phyloP scores from a whole-genome alignment of 345 rosid genomes.

The Lumnitzera littorea region DNA sequence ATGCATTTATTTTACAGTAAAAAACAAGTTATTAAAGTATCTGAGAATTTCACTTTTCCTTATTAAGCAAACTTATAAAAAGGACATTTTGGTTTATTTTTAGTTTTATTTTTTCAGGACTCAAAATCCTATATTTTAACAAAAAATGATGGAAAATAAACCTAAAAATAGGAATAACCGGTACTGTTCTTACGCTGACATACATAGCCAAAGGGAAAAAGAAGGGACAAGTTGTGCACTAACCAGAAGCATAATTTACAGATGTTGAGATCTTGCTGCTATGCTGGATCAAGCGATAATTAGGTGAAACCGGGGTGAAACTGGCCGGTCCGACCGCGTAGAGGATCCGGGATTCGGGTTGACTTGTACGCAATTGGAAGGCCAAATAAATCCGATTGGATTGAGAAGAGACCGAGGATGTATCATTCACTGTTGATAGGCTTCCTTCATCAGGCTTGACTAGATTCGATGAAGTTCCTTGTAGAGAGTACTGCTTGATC shows the following conservation, averaged over 20 bases:
- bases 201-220: neutral
- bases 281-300: conserved; percentile 42
- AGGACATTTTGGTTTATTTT: no score
- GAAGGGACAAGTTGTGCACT: neutral
- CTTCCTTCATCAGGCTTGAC: conserved; percentile 55
- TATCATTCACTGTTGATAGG: conserved; percentile 22
- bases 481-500: conserved; percentile 43
- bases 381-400: conserved; percentile 53
- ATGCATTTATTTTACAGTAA: no score
- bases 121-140: no score
- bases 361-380: conserved; percentile 42
- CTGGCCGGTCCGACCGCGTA: conserved; percentile 57
- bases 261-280: conserved; percentile 31
- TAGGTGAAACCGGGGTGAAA: conserved; percentile 37
- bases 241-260: conserved; percentile 62
- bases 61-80: no score
- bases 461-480: conserved; percentile 23
- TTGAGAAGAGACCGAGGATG: conserved; percentile 32
- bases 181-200: no score
- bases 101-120: no score
- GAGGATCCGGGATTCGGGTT: conserved; percentile 35
- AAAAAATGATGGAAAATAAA: neutral
- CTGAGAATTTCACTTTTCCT: no score
- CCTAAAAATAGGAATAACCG: no score
- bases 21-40: no score